phyloP scores from a whole-genome alignment of 2,329 filamentous ascomycete genomes.

The Fusarium cyanostomum region DNA sequence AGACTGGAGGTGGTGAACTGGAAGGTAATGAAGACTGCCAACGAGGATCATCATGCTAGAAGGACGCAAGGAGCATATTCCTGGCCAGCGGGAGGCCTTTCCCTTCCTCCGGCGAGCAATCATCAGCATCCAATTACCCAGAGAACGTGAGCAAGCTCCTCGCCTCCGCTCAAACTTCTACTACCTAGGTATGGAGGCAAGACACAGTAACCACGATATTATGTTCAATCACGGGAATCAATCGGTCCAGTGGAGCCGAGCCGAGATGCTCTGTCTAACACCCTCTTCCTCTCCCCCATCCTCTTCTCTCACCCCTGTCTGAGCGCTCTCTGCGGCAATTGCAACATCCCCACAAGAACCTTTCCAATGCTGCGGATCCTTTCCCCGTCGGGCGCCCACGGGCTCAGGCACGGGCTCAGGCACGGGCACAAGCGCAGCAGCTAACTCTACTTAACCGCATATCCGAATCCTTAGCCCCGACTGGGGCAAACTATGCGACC shows the following conservation, averaged over 20 bases:
- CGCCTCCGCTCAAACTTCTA: too few relatives aligned
- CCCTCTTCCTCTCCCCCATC: constrained; percentile 5
- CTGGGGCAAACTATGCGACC: constrained; percentile 23
- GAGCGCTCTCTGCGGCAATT: constrained; percentile 32
- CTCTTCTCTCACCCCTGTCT: constrained; percentile 16
- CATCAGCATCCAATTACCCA: not conserved
- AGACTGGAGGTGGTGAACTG: not conserved
- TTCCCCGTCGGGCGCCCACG: constrained; percentile 29
- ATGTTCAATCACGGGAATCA: not conserved
- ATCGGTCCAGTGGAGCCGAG: constrained; percentile 5
- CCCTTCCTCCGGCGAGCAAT: not conserved
- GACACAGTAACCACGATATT: not conserved
- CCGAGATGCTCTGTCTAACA: constrained; percentile 3
- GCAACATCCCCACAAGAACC: constrained; percentile 24
- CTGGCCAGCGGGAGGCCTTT: not conserved
- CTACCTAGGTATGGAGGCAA: too few relatives aligned
- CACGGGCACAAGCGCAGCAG: constrained; percentile 3
- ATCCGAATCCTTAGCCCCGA: constrained; percentile 23
- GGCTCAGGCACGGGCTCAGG: constrained; percentile 26
- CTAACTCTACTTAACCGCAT: constrained; percentile 12
- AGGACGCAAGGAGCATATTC: constrained; percentile 3
- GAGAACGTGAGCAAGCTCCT: not conserved
- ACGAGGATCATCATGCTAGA: not conserved
- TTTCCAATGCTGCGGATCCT: constrained; percentile 31
- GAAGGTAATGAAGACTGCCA: not conserved